Base-by-base conservation (phyloP, 2,329 filamentous ascomycete genomes). In the Sarocladiaceae sp. region DNA sequence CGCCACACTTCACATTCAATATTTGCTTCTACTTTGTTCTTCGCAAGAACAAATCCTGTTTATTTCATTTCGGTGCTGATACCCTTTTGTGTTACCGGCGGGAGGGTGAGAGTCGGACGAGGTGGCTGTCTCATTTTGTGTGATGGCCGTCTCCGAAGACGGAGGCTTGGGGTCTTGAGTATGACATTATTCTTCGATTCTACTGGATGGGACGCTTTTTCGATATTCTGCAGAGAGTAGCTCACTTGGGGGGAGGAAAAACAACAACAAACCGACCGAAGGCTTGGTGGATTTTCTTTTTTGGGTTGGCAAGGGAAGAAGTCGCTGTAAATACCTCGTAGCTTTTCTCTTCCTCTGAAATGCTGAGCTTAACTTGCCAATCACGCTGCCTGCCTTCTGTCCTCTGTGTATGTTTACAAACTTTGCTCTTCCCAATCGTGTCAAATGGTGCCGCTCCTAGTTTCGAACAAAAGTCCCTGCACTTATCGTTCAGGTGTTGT, bases 61-160 rank as follows among this genome's bases (percentile, higher is more conserved):
- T 59, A 50, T 50, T 65, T 65, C 60, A 53, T 56, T 66, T 66
- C 59, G 61, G 58, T 52, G 62, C 62, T 61, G 65, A 68, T 68
- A 68, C 65, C 65, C 65, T 59, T 58, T 66, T 65, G 57, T n/a
- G 29, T 20, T 40, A 46, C 37, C 31, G 37, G 47, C 47, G 55
- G 47, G 33, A 42, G 36, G 31, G 10, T n/a, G n/a, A 35, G 29
- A 50, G 40, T 42, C 25, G 3, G 35, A 35, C 31, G 36, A 26
- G 20, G 18, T 26, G 20, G 5, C 12, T 6, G 25, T 20, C 25
- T 25, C 23, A 15, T 6, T 29, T 17, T 40, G 49, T 17, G 2
- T 17, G 6, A 25, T 17, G 22, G 26, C 35, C 15, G 33, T 1
- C 37, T n/a, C 23, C n/a, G 37, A 17, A 46, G 50, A 35, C 44